phyloP scores from a whole-genome alignment of 192 early-diverging fungal species.

The Coemansia sp. region DNA sequence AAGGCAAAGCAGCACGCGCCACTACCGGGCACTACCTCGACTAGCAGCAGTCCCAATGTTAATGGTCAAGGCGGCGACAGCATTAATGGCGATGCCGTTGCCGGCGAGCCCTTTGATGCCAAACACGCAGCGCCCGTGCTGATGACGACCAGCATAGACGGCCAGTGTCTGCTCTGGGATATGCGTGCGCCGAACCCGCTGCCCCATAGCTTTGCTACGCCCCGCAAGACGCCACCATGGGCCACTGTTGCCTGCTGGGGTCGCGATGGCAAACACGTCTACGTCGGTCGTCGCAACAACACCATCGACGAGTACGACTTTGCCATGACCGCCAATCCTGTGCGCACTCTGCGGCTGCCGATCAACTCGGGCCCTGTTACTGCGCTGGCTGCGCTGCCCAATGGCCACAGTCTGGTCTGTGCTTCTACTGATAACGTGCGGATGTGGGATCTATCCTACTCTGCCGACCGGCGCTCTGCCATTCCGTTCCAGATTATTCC shows the following conservation, averaged over 20 bases:
- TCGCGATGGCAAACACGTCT: conserved; percentile 76
- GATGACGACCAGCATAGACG: conserved; percentile 75
- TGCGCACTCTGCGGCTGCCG: conserved; percentile 80
- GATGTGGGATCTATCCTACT: conserved; percentile 76
- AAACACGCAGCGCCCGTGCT: conserved; percentile 44
- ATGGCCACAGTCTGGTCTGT: conserved; percentile 78
- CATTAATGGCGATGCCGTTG: background rate
- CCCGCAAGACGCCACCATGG: conserved; percentile 74
- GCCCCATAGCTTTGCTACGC: conserved; percentile 54
- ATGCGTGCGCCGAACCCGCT: conserved; percentile 58
- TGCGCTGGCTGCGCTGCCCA: conserved; percentile 71
- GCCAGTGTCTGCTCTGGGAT: conserved; percentile 74
- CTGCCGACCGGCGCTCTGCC: conserved; percentile 42
- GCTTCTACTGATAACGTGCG: conserved; percentile 92
- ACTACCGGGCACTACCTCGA: background rate
- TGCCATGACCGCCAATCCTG: conserved; percentile 55
- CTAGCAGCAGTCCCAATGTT: background rate
- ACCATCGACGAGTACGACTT: conserved; percentile 92
- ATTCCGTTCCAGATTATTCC: conserved; percentile 92
- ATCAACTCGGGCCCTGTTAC: conserved; percentile 86
- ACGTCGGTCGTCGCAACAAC: conserved; percentile 84
- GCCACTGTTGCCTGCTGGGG: conserved; percentile 78
- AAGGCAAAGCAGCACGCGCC: background rate
- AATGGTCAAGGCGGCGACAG: background rate
- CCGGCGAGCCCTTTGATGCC: conserved; percentile 9